Evolutionary conservation across 2,329 filamentous ascomycete genomes (phyloP).

Genomic region (Eutypella sp.): DNA sequence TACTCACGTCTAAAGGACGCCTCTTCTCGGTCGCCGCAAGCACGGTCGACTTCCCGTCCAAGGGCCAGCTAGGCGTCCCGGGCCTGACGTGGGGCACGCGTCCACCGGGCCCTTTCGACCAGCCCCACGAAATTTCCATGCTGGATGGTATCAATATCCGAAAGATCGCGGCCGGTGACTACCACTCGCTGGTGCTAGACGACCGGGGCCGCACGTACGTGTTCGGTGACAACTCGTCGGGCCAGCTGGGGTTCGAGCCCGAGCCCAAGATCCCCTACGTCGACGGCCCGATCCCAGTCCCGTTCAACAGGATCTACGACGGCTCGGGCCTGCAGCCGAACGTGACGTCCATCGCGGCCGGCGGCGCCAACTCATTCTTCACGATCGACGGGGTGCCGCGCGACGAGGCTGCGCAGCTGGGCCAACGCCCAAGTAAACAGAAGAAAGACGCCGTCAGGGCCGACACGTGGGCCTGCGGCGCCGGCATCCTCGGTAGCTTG

Average conservation of each 20-base stretch:
- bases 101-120: slow-evolving; percentile 72
- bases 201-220: slow-evolving; percentile 72
- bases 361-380: slow-evolving; percentile 83
- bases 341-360: slow-evolving; percentile 76
- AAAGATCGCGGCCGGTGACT: slow-evolving; percentile 78
- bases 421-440: slow-evolving; percentile 21
- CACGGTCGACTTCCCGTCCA: slow-evolving; percentile 69
- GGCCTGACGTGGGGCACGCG: slow-evolving; percentile 76
- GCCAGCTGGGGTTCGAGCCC: slow-evolving; percentile 83
- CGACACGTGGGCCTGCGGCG: slow-evolving; percentile 83
- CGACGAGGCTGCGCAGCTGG: too few relatives aligned
- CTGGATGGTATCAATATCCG: slow-evolving; percentile 66
- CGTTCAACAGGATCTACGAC: slow-evolving; percentile 67
- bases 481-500: slow-evolving; percentile 76
- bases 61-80: slow-evolving; percentile 82
- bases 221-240: slow-evolving; percentile 86
- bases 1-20: slow-evolving; percentile 79
- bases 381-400: too few relatives aligned
- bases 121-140: slow-evolving; percentile 71
- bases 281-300: slow-evolving; percentile 66
- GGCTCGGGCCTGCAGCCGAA: slow-evolving; percentile 57
- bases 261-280: slow-evolving; percentile 56
- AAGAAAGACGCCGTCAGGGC: slow-evolving; percentile 48
- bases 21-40: slow-evolving; percentile 86
- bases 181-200: slow-evolving; percentile 77